Evolutionary conservation across 2,329 filamentous ascomycete genomes (phyloP), one percentile per base, ranked within the genome.

Genomic region (Cladosporium sp.): DNA sequence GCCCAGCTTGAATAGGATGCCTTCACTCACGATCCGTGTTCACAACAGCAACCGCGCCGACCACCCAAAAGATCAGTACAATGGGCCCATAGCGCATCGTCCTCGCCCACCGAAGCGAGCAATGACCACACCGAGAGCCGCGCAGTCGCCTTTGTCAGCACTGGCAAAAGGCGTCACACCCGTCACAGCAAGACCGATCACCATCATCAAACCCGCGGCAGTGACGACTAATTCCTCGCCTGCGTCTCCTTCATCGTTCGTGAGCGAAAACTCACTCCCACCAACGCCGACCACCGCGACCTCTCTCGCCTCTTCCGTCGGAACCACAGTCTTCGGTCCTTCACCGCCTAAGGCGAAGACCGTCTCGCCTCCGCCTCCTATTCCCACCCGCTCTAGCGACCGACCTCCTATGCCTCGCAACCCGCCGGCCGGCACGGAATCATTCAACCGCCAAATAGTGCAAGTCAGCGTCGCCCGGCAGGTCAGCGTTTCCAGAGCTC

Each of bases 1-100:
- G 3, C 48, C 61, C 3, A 68, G 64, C 1, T 65, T 66, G 8
- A 60, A 56, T 6, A 61, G 60, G 9, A 40, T 56, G 42, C 56
- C 59, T 9, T 62, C 59, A 4, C 58, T 58, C 40, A 61, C 61
- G 5, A 60, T 62, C 33, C 53, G 49, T 10, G 56, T 50, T 19
- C 40, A 40, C 52, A 13, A 61, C 61, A 34, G 48, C 59, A 50
- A 50, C 32, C 41, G 41, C 41, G 49, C 43, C n/a, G 50, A 40
- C 18, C 45, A 51, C 19, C 34, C n/a, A 37, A 56, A 55, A 45
- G 48, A 42, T 9, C 61, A 54, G 53, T 54, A 59, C 31, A 59
- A 62, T 38, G 35, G 48, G 0, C 57, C 51, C 16, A 51, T 57
- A 14, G 9, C 22, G 8, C 40, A 46, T 11, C 32, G 44, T 6